These are phyloP conservation scores for Chalciporus sphaerocephalus DNA, from an alignment of 768 basidiomycete species.

Conservation along the genomic window DNA sequence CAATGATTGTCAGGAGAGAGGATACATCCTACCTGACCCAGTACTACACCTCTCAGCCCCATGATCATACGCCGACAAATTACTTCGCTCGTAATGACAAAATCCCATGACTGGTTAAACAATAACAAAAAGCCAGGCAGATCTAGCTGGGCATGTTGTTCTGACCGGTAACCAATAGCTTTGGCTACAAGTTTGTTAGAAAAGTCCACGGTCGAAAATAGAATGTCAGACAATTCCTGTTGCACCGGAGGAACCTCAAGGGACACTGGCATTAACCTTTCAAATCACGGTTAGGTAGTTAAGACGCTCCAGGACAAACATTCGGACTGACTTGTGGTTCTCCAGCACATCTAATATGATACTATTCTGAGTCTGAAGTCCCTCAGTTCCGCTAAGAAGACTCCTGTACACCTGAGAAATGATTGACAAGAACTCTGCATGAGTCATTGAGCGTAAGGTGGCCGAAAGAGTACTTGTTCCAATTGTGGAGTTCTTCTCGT, in stretches of 20 bases:
- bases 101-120: conserved; percentile 84
- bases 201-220: conserved; percentile 79
- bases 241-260: conserved; percentile 44
- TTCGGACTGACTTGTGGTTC: conserved; percentile 36
- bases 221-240: conserved; percentile 70
- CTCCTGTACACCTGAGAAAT: conserved; percentile 56
- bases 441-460: conserved; percentile 62
- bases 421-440: conserved; percentile 62
- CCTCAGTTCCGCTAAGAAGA: conserved; percentile 62
- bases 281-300: conserved; percentile 1
- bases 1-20: too few relatives aligned
- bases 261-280: conserved; percentile 38
- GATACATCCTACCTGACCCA: conserved; percentile 77
- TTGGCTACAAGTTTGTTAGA: conserved; percentile 80
- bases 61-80: conserved; percentile 90
- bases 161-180: conserved; percentile 69
- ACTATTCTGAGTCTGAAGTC: conserved; percentile 56
- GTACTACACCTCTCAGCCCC: conserved; percentile 78
- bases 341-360: conserved; percentile 59
- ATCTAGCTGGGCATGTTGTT: conserved; percentile 71
- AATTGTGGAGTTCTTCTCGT: conserved; percentile 35
- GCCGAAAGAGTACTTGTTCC: conserved; percentile 41
- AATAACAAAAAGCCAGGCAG: conserved; percentile 73
- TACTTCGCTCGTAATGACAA: conserved; percentile 84
- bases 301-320: not conserved